A percentile compares a stretch with the other conserved stretches of the same genome.
Conservation (phyloP, 306 rosid species). For the Vigna angularis region DNA sequence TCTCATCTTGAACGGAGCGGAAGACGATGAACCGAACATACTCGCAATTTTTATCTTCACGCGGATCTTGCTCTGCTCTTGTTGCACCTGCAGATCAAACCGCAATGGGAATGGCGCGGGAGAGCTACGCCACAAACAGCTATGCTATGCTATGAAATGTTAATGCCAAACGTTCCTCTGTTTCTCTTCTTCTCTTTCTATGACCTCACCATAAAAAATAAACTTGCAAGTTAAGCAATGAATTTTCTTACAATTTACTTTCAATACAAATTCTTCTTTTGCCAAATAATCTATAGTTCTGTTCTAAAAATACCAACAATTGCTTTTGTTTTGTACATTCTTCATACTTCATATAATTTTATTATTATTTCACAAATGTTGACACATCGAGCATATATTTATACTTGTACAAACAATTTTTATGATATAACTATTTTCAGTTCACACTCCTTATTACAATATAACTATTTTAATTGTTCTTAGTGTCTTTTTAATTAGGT, state of each 20-base stretch:
- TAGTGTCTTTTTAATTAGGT: too few relatives aligned
- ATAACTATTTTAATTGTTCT: too few relatives aligned
- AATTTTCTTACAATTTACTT: background rate
- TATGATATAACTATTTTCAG: too few relatives aligned
- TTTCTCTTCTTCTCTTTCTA: background rate
- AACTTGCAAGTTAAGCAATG: slow-evolving; percentile 1
- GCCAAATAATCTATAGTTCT: too few relatives aligned
- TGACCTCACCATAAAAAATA: background rate
- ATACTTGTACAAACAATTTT: too few relatives aligned
- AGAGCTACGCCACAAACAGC: slow-evolving; percentile 20
- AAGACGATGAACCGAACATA: slow-evolving; percentile 52
- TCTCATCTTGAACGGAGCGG: slow-evolving; percentile 57
- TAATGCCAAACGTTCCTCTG: background rate
- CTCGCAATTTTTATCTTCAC: slow-evolving; percentile 59
- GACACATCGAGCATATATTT: too few relatives aligned
- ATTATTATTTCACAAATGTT: too few relatives aligned
- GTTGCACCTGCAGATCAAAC: slow-evolving; percentile 25
- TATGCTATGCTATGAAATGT: too few relatives aligned
- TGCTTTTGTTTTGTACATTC: too few relatives aligned
- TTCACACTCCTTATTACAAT: too few relatives aligned
- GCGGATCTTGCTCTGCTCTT: slow-evolving; percentile 38
- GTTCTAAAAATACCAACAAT: too few relatives aligned
- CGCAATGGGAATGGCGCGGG: slow-evolving; percentile 44
- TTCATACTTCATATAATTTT: too few relatives aligned
- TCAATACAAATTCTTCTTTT: background rate